Evolutionary conservation across 1,284 basidiomycete genomes (phyloP), one percentile per base, ranked within the genome.

Genomic region (Trichosporon sp.): DNA sequence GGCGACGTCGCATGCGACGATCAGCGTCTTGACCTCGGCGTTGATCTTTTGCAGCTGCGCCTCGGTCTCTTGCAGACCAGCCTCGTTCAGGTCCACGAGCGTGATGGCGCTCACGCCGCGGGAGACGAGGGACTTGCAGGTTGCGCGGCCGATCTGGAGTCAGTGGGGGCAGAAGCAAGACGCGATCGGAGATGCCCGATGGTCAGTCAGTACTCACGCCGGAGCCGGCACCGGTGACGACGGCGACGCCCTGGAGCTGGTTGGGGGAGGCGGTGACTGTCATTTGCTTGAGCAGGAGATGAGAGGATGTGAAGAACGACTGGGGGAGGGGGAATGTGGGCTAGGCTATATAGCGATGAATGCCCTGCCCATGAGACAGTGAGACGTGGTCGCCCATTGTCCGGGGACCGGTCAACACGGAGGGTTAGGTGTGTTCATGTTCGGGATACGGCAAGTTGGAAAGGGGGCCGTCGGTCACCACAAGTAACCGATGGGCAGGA

Each of bases 211-310:
- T 5, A 74, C 76, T 70, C 66, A 75, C 74, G 16, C 76, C 76
- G 0, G 74, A 75, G 8, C 71, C 74, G 10, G 65, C 76, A 16
- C 76, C 76, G 5, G 76, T 76, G 32, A 76, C 67, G 51, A 76
- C 67, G 2, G 73, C 74, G 32, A 76, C 76, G 40, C 75, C 75
- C 48, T 70, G 59, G 59, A 63, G 59, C 59, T 63, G 59, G 59
- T 32, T 35, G 16, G 59, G 31, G 32, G 59, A 35, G 16, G 59
- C 59, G 32, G 59, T 5, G 35, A 63, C 32, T 14, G 59, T 63
- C 59, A 63, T 12, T 26, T 26, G 32, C n/a, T 37, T 32, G 26
- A 26, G 26, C 26, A 35, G 51, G 2, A 14, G 31, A 2, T 14
- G 21, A 35, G 56, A 11, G 59, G n/a, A 31, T 16, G 31, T 8